Percentiles rank a stretch among this genome's conserved stretches.
Conservation (phyloP, 192 early-diverging fungal species). For the Coemansia sp. region DNA sequence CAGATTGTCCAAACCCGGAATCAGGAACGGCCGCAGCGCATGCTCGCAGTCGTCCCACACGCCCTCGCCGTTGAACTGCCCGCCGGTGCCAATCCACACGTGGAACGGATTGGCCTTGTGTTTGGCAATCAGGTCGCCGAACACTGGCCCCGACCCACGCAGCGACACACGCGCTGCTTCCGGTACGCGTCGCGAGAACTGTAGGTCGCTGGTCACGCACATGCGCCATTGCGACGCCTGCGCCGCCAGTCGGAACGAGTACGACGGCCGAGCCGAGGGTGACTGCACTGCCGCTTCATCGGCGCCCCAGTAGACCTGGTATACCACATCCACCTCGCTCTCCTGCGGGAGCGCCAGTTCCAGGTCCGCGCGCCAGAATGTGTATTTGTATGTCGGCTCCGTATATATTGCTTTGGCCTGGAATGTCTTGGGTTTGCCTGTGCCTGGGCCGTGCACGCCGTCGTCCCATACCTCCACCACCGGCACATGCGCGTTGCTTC, state of each 20-base stretch:
- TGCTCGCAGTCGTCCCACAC: constrained; percentile 60
- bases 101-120: constrained; percentile 66
- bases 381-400: constrained; percentile 51
- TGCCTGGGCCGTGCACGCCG: constrained; percentile 45
- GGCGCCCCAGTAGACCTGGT: constrained; percentile 49
- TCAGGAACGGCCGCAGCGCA: constrained; percentile 60
- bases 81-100: constrained; percentile 70
- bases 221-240: constrained; percentile 53
- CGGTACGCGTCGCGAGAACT: constrained; percentile 32
- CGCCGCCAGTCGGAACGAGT: constrained; percentile 44
- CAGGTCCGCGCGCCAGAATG: constrained; percentile 50
- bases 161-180: constrained; percentile 30
- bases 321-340: constrained; percentile 36
- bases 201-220: constrained; percentile 46
- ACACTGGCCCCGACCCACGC: constrained; percentile 45
- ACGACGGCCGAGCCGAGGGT: constrained; percentile 32
- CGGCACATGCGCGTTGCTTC: constrained; percentile 25
- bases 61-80: constrained; percentile 65
- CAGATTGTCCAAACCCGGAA: constrained; percentile 30
- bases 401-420: constrained; percentile 40
- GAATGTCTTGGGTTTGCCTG: constrained; percentile 51
- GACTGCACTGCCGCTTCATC: constrained; percentile 45
- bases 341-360: constrained; percentile 36
- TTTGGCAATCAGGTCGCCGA: constrained; percentile 59
- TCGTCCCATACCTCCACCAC: constrained; percentile 52